A percentile compares a stretch with the other conserved stretches of the same genome.
phyloP scores from a whole-genome alignment of 768 basidiomycete genomes.

The Trametopsis cervina region DNA sequence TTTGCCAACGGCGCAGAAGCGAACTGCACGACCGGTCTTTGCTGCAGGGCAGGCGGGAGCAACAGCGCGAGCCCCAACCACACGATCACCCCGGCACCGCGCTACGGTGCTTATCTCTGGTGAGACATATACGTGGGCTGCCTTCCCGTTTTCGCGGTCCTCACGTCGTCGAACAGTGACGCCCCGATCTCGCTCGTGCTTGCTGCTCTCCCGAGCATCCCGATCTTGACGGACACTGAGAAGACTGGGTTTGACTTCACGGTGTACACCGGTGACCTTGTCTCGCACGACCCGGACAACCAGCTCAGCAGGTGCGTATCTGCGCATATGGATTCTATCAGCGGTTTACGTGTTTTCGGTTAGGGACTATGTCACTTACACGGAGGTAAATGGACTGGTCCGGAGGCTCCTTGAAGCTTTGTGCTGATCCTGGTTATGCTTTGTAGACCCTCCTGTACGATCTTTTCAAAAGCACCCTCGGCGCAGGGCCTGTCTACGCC shows the following conservation, averaged over 20 bases:
- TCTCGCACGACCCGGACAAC: slow-evolving; percentile 63
- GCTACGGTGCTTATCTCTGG: slow-evolving; percentile 63
- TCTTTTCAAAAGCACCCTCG: slow-evolving; percentile 54
- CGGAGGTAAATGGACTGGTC: too few species aligned
- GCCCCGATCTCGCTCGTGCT: slow-evolving; percentile 54
- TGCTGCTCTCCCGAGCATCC: slow-evolving; percentile 61
- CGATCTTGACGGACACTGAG: slow-evolving; percentile 54
- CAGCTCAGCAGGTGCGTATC: slow-evolving; percentile 48
- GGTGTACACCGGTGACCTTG: slow-evolving; percentile 67
- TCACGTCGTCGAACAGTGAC: slow-evolving; percentile 35
- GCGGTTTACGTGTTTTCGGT: not conserved
- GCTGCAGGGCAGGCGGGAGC: slow-evolving; percentile 52
- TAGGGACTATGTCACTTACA: slow-evolving; percentile 54
- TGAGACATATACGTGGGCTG: slow-evolving; percentile 14
- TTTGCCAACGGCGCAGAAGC: slow-evolving; percentile 66
- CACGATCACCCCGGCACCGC: slow-evolving; percentile 53
- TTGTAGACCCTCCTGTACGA: slow-evolving; percentile 56
- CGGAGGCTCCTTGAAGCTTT: not conserved
- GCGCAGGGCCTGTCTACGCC: slow-evolving; percentile 67
- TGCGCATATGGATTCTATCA: too few species aligned
- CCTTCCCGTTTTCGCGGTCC: not conserved
- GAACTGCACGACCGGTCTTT: slow-evolving; percentile 60
- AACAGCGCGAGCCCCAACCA: slow-evolving; percentile 44
- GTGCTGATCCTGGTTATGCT: too few species aligned
- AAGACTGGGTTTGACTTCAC: slow-evolving; percentile 57